A percentile compares a stretch with the other conserved stretches of the same genome.
Evolutionary conservation across 1,139 yeast species (phyloP).

Genomic region (Magnusiomyces fungicola): DNA sequence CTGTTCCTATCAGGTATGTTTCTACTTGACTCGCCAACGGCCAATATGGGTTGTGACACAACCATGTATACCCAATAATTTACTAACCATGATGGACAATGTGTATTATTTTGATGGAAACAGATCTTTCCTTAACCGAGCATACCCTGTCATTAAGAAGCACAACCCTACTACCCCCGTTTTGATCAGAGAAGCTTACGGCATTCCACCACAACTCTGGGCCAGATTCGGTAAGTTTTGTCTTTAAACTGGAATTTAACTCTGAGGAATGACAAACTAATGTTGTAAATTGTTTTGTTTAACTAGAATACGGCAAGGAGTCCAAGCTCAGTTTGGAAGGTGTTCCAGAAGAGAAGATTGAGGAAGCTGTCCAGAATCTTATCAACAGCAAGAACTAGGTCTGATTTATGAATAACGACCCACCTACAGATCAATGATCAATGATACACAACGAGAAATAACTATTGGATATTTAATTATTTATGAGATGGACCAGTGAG

Average conservation of each 20-base stretch:
- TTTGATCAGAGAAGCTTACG: conserved; percentile 67
- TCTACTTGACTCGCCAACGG: too few relatives aligned
- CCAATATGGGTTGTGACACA: too few relatives aligned
- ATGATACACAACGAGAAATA: too few relatives aligned
- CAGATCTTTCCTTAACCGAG: conserved; percentile 51
- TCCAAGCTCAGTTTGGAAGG: conserved; percentile 29
- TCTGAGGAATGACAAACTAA: too few relatives aligned
- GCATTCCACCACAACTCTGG: conserved; percentile 63
- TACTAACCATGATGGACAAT: too few relatives aligned
- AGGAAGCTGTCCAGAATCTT: conserved; percentile 7
- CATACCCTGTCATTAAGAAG: conserved; percentile 55
- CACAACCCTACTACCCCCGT: conserved; percentile 56
- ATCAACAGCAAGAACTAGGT: too few relatives aligned
- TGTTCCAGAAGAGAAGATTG: conserved; percentile 18
- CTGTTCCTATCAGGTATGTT: conserved; percentile 50
- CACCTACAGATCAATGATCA: too few relatives aligned
- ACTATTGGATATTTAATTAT: too few relatives aligned
- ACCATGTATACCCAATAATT: too few relatives aligned
- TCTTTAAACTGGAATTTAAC: too few relatives aligned
- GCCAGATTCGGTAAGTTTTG: conserved; percentile 52
- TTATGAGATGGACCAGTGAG: too few relatives aligned
- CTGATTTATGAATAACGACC: too few relatives aligned
- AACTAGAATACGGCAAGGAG: conserved; percentile 30
- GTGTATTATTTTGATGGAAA: neutral
- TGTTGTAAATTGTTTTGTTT: neutral